phyloP scores from a whole-genome alignment of 306 rosid species.

The Bauhinia variegata region DNA sequence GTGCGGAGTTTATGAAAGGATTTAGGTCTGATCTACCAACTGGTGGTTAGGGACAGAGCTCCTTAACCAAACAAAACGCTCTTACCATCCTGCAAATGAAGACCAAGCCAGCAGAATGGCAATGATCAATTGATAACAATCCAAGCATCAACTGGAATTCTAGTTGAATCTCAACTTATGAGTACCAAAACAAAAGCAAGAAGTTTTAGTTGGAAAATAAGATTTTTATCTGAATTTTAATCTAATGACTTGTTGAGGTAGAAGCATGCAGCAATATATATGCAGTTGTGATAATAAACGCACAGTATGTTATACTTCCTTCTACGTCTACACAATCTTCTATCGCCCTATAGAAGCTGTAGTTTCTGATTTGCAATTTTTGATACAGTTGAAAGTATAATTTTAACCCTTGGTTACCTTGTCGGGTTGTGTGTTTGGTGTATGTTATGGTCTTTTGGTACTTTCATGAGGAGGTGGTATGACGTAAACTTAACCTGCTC shows the following conservation, averaged over 20 bases:
- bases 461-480: not conserved
- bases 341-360: not conserved
- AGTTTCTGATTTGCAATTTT: conserved; percentile 10
- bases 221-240: too few species aligned
- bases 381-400: not conserved
- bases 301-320: too few species aligned
- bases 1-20: conserved; percentile 45
- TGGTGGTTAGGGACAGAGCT: conserved; percentile 75
- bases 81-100: conserved; percentile 27
- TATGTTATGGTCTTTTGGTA: conserved; percentile 26
- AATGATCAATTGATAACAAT: conserved; percentile 13
- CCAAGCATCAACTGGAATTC: conserved; percentile 8
- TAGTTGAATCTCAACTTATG: not conserved
- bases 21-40: conserved; percentile 68
- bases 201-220: too few species aligned
- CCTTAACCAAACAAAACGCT: conserved; percentile 51
- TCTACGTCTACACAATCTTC: not conserved
- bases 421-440: not conserved
- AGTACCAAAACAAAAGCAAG: conserved; percentile 3
- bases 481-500: conserved; percentile 27
- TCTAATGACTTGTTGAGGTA: too few species aligned
- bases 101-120: not conserved
- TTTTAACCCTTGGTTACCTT: not conserved
- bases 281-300: too few species aligned
- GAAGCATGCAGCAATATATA: too few species aligned